Evolutionary conservation across 176 grass and related monocot genomes (phyloP), one percentile per base, ranked within the genome.

Genomic region (Canna indica): DNA sequence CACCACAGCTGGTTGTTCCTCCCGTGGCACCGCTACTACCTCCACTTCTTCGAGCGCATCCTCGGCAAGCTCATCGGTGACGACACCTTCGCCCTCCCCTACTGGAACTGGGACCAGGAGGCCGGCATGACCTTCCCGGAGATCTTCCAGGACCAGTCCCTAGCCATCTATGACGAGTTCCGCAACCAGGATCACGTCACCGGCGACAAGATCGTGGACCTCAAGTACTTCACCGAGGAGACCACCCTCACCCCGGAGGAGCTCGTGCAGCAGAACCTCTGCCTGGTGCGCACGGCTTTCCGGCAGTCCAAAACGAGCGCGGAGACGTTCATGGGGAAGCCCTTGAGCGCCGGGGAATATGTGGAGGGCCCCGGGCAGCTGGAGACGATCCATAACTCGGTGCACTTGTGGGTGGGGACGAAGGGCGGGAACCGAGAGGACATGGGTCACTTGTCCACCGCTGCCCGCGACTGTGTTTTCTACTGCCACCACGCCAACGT

Each of bases 401-500:
- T 45, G 15, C 72, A 74, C 25, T 36, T 39, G 56, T 74, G 72
- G 72, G 57, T 62, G 25, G 72, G 72, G 1, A 13, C 4, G 20
- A n/a, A n/a, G n/a, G n/a, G n/a, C n/a, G n/a, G n/a, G n/a, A 26
- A 39, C 3, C 4, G 56, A 7, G 29, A 28, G 2, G 33, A 74
- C 72, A 74, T 74, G 72, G 72, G 72, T 6, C 25, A 61, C 57
- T 74, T 74, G 56, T 30, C 54, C 13, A 62, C 72, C 24, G 72
- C 72, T 14, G 72, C 36, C 22, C 5, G 5, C 4, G 72, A 74
- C 57, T 31, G 22, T 26, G n/a, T 74, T 20, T 74, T 74, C 56
- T 74, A 20, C 72, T 18, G 56, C 25, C 72, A 61, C 72, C 72
- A 74, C 25, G 5, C 26, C 72, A 74, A 74, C 57, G 72, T 74